A percentile compares a stretch with the other conserved stretches of the same genome.
Evolutionary conservation across 2,329 filamentous ascomycete genomes (phyloP).

Genomic region (Scedosporium boydii): DNA sequence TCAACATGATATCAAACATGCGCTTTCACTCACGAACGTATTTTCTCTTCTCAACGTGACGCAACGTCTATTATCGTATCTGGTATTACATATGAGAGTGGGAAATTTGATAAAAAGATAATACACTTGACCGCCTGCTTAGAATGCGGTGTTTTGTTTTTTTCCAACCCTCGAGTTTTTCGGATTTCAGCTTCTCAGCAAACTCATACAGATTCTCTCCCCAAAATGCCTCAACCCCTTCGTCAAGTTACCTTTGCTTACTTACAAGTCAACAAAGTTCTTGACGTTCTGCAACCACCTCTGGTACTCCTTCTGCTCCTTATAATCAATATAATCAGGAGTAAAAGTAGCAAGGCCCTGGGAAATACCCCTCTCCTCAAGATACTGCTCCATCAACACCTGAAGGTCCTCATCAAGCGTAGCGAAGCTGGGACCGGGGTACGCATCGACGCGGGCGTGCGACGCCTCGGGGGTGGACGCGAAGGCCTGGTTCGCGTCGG

Average conservation of each 20-base stretch:
- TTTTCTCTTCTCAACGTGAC: neutral
- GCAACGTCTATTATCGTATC: neutral
- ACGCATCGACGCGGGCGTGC: constrained; percentile 67
- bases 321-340: constrained; percentile 92
- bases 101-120: neutral
- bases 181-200: too few relatives aligned
- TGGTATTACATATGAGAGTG: neutral
- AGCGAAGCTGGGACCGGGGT: constrained; percentile 85
- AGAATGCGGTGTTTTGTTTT: neutral
- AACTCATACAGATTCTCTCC: neutral
- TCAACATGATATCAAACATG: too few relatives aligned
- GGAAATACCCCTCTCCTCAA: constrained; percentile 90
- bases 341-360: constrained; percentile 80
- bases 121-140: neutral
- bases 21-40: neutral
- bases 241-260: constrained; percentile 23
- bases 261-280: constrained; percentile 67
- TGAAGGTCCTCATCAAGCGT: constrained; percentile 96
- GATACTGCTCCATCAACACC: constrained; percentile 80
- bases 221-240: neutral
- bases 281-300: constrained; percentile 83
- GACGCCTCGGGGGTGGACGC: constrained; percentile 66
- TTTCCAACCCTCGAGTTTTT: neutral
- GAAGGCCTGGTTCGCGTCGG: constrained; percentile 67
- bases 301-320: constrained; percentile 97